phyloP scores from a whole-genome alignment of 1,284 basidiomycete species.

The Wallemia mellicola region DNA sequence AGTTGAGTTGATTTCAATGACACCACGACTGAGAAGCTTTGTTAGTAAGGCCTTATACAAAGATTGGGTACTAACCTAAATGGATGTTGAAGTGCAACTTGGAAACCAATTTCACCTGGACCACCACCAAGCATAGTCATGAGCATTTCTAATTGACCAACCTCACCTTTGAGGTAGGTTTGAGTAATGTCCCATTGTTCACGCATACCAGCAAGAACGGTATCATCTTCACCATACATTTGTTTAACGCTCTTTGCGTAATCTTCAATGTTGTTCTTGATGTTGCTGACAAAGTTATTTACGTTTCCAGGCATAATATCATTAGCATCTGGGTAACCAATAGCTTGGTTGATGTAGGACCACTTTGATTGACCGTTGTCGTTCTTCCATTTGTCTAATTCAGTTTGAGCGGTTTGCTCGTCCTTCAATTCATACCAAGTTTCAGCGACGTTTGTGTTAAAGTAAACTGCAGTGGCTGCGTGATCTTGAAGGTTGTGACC shows the following conservation, averaged over 20 bases:
- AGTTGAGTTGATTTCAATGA: slow-evolving; percentile 22
- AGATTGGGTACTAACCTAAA: slow-evolving; percentile 15
- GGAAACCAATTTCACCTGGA: slow-evolving; percentile 23
- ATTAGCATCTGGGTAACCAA: slow-evolving; percentile 11
- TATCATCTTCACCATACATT: slow-evolving; percentile 6
- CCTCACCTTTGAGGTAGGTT: slow-evolving; percentile 9
- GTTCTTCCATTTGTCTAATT: slow-evolving; percentile 8
- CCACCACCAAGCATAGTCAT: slow-evolving; percentile 19
- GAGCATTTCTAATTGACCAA: slow-evolving; percentile 32
- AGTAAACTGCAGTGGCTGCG: slow-evolving; percentile 15
- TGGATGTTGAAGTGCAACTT: slow-evolving; percentile 36
- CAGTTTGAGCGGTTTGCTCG: slow-evolving; percentile 7
- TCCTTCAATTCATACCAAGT: slow-evolving; percentile 9
- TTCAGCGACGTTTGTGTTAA: slow-evolving; percentile 6
- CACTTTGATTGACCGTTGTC: slow-evolving; percentile 7
- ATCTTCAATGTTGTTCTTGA: slow-evolving; percentile 5
- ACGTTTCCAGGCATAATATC: slow-evolving; percentile 15
- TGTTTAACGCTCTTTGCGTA: slow-evolving; percentile 4
- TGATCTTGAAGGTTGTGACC: slow-evolving; percentile 49
- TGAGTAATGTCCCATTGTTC: not conserved
- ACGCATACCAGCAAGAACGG: slow-evolving; percentile 6
- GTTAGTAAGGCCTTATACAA: slow-evolving; percentile 1
- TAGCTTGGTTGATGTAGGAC: slow-evolving; percentile 2
- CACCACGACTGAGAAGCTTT: slow-evolving; percentile 10
- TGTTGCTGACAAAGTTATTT: slow-evolving; percentile 8